Evolutionary conservation across 305 asterid genomes (phyloP), one percentile per base, ranked within the genome.

Genomic region (Fraxinus sp.): DNA sequence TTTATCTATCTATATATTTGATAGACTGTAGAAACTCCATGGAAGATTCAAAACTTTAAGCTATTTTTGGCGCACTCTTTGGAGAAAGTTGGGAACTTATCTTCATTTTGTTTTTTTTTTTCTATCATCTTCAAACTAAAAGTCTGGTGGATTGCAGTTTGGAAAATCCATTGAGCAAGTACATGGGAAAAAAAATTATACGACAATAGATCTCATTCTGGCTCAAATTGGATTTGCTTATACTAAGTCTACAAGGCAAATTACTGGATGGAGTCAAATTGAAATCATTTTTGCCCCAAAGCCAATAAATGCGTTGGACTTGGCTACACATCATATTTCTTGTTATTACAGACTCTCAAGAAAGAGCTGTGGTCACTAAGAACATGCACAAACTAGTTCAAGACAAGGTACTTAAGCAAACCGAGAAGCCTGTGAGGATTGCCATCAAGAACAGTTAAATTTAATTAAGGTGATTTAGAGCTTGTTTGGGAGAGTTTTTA

Each of bases 291-390:
- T 28, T 75, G 57, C 77, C 9, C 57, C 10, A 14, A 24, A 66
- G 77, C 79, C 80, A 10, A 18, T 14, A 8, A 77, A 10, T 39
- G 78, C 77, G 2, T 26, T 85, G 22, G 80, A 85, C 64, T 41
- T 85, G 26, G 77, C 66, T 52, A 26, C 85, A 16, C 37, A 30
- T 11, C 10, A 43, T 52, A 66, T 77, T 39, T 55, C 35, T 22
- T 18, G 22, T 70, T n/a, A 5, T 16, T 79, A 39, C 36, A 78
- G 71, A 64, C 46, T 71, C 14, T 16, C 68, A 66, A 30, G 82
- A 77, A 11, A 36, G 24, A 22, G 35, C 82, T 5, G 59, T 64
- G 68, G 28, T 79, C 39, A 75, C 76, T 24, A 41, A 74, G 78
- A 77, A 79, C 7, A 36, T 75, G 1, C 43, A 79, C 13, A 32